Conservation (phyloP, 1,284 basidiomycete species). For the Pseudozyma pruni region DNA sequence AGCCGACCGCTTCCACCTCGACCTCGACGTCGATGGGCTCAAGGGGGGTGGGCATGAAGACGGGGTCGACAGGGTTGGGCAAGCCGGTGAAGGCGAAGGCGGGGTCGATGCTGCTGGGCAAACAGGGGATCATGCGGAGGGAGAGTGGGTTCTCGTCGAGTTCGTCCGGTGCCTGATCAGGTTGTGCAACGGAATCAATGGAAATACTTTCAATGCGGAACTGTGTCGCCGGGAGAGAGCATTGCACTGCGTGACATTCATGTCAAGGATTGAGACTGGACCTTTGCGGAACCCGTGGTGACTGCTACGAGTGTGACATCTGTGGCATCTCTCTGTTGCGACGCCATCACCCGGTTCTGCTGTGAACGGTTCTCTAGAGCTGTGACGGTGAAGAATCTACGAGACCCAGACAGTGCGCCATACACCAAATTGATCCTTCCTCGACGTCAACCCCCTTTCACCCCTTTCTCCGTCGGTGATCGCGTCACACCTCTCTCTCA, state of each 20-base stretch:
- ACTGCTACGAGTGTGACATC: too few species aligned
- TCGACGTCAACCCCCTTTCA: neutral
- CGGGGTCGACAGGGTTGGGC: too few species aligned
- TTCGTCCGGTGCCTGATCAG: too few species aligned
- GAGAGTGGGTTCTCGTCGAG: conserved; percentile 28
- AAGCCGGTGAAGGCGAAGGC: conserved; percentile 8
- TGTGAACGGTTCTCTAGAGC: too few species aligned
- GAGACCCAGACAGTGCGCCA: conserved; percentile 32
- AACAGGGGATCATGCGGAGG: conserved; percentile 33
- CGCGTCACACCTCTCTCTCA: neutral
- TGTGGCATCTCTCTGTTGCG: too few species aligned
- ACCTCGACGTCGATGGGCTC: neutral
- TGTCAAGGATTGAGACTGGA: too few species aligned
- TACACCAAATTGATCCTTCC: conserved; percentile 35
- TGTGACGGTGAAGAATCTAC: neutral
- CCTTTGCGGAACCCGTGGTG: too few species aligned
- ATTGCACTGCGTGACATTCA: too few species aligned
- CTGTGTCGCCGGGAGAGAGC: too few species aligned
- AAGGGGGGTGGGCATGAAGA: neutral
- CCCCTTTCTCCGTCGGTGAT: neutral
- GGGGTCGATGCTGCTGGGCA: conserved; percentile 19
- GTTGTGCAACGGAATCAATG: too few species aligned
- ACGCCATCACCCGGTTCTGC: too few species aligned
- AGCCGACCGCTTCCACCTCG: conserved; percentile 14
- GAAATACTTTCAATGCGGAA: too few species aligned